These are phyloP conservation scores for Furcasterigmium furcatum DNA, from an alignment of 2,329 filamentous ascomycete species.

Conservation along the genomic window DNA sequence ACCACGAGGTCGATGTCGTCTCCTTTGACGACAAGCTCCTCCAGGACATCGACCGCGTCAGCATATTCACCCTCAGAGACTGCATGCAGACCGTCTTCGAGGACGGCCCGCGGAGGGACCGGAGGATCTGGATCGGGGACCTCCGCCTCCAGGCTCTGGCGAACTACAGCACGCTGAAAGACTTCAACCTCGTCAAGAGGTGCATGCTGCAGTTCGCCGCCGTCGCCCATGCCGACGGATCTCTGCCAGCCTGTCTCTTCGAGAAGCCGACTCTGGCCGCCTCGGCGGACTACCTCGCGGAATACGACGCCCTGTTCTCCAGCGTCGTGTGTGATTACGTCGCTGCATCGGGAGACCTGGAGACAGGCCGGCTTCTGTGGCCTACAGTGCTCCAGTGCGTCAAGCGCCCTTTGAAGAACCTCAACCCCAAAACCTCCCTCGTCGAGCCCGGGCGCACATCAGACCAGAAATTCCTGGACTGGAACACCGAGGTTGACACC, in stretches of 20 bases:
- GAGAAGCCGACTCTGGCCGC: constrained; percentile 24
- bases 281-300: constrained; percentile 29
- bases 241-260: constrained; percentile 28
- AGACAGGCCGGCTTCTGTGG: constrained; percentile 23
- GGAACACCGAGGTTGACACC: constrained; percentile 20
- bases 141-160: constrained; percentile 29
- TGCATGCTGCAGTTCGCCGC: constrained; percentile 31
- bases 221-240: constrained; percentile 23
- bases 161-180: constrained; percentile 30
- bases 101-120: constrained; percentile 30
- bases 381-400: constrained; percentile 23
- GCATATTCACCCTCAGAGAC: constrained; percentile 27
- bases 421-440: constrained; percentile 15
- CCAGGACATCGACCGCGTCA: constrained; percentile 21
- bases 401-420: constrained; percentile 17
- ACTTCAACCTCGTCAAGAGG: constrained; percentile 27
- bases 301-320: constrained; percentile 30
- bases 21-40: constrained; percentile 16
- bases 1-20: constrained; percentile 10
- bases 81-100: constrained; percentile 36
- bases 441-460: constrained; percentile 14
- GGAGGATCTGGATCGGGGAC: constrained; percentile 32
- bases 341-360: constrained; percentile 22
- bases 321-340: constrained; percentile 27
- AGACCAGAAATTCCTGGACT: constrained; percentile 28